A percentile compares a stretch with the other conserved stretches of the same genome.
Conservation (phyloP, 2,329 filamentous ascomycete genomes). For the Meredithiella fracta region DNA sequence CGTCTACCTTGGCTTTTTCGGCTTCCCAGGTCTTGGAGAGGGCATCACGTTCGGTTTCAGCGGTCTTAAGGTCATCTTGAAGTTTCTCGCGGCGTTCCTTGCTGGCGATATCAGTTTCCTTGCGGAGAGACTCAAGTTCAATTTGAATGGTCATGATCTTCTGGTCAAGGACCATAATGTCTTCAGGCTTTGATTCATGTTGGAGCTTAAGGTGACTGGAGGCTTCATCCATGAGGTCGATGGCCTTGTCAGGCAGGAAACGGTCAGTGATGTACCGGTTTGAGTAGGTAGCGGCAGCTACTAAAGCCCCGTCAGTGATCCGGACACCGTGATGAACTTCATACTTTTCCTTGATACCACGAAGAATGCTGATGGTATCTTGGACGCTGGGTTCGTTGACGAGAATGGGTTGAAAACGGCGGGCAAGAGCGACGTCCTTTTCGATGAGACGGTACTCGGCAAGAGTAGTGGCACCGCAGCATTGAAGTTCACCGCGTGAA, state of each 20-base stretch:
- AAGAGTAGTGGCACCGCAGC: slow-evolving; percentile 85
- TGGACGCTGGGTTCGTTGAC: slow-evolving; percentile 85
- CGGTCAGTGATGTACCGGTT: slow-evolving; percentile 95
- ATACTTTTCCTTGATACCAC: slow-evolving; percentile 94
- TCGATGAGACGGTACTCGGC: slow-evolving; percentile 88
- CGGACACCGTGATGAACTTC: slow-evolving; percentile 93
- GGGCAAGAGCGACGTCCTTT: slow-evolving; percentile 83
- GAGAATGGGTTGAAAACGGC: slow-evolving; percentile 84
- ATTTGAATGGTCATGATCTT: slow-evolving; percentile 97
- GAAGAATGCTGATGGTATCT: slow-evolving; percentile 86
- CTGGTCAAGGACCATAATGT: slow-evolving; percentile 81
- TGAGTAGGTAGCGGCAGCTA: slow-evolving; percentile 79
- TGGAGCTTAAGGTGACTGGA: slow-evolving; percentile 79
- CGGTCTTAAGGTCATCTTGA: slow-evolving; percentile 55
- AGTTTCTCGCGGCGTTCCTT: slow-evolving; percentile 77
- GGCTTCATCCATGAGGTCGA: slow-evolving; percentile 91
- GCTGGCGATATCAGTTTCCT: slow-evolving; percentile 82
- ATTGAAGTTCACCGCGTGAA: slow-evolving; percentile 85
- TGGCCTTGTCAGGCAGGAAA: slow-evolving; percentile 91
- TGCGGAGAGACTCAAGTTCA: slow-evolving; percentile 81
- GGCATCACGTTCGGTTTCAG: slow-evolving; percentile 58
- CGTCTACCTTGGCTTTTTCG: slow-evolving; percentile 70
- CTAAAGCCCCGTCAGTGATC: slow-evolving; percentile 81
- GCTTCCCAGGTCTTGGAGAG: slow-evolving; percentile 80
- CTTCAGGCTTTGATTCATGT: slow-evolving; percentile 91